Percentiles rank a stretch among this genome's conserved stretches.
These are phyloP conservation scores for Cryptomeria japonica DNA, from an alignment of 75 land plant species.

Conservation along the genomic window DNA sequence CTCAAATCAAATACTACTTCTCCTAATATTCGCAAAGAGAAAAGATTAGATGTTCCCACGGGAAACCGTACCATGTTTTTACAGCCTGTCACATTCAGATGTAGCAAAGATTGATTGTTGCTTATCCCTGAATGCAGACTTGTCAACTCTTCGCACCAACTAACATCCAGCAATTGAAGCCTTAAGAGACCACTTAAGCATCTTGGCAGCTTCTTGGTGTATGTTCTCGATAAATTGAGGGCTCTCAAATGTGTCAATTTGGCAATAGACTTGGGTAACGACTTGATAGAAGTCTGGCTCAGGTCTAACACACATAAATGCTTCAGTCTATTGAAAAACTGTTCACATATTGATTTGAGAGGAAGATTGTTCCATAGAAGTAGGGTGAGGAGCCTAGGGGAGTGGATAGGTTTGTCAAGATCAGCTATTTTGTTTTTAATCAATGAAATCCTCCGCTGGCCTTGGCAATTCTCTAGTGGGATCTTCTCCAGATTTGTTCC, in stretches of 20 bases:
- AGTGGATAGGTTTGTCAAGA: neutral
- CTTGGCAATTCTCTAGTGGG: neutral
- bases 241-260: neutral
- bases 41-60: neutral
- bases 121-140: neutral
- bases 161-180: neutral
- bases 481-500: neutral
- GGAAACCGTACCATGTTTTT: neutral
- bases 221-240: neutral
- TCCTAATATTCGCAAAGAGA: neutral
- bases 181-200: neutral
- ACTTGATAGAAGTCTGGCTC: neutral
- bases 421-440: neutral
- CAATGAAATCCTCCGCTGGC: neutral
- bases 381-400: neutral
- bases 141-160: neutral
- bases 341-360: neutral
- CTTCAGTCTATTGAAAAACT: neutral
- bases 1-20: neutral
- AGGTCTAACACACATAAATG: neutral
- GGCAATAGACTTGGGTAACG: neutral
- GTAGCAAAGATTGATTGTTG: neutral
- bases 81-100: neutral
- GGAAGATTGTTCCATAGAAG: neutral
- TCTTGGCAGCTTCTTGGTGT: neutral